Evolutionary conservation across 805 yeast species (phyloP), one percentile per base, ranked within the genome.

Genomic region (Kregervanrija pseudodelftensis): DNA sequence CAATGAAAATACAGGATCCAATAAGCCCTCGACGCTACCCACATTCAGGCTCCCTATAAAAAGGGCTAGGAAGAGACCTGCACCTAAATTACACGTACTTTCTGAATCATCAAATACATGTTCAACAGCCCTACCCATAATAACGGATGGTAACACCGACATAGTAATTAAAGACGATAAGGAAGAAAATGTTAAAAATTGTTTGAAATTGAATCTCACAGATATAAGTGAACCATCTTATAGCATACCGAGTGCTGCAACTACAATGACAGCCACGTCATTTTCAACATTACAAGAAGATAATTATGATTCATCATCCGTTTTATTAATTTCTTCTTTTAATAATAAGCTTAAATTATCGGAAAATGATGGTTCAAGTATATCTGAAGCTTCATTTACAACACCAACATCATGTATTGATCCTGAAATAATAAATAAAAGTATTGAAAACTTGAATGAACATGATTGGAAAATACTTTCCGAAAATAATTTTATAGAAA

Each of bases 381-480:
- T 36, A 12, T 15, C 30, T 11, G 30, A 22, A 16, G 41, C 28
- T 15, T 11, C 41, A 10, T 37, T 30, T 22, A 30, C n/a, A 11
- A 28, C 14, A 10, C 38, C 35, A 10, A 42, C 49, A 7, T 42
- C 49, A 13, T 7, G 7, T 7, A 42, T 40, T 11, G 40, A 38
- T 8, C 9, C 17, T 22, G 28, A 7, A 32, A 32, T 45, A 9
- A 16, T 40, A 4, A 37, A 39, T 14, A 49, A 50, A 43, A n/a
- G 44, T 11, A 39, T 51, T 12, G 49, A 44, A 11, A 37, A 34
- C 13, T 39, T 52, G 39, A 82, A 81, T 28, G 88, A 85, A 41
- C 78, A 76, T 12, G 88, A 81, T 42, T 90, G 97, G 96, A 74
- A 77, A 51, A 54, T 63, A 3, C 67, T 81, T 2, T 80, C 84